Base-by-base conservation (phyloP, 2,329 filamentous ascomycete genomes). In the Amylocarpus encephaloides region DNA sequence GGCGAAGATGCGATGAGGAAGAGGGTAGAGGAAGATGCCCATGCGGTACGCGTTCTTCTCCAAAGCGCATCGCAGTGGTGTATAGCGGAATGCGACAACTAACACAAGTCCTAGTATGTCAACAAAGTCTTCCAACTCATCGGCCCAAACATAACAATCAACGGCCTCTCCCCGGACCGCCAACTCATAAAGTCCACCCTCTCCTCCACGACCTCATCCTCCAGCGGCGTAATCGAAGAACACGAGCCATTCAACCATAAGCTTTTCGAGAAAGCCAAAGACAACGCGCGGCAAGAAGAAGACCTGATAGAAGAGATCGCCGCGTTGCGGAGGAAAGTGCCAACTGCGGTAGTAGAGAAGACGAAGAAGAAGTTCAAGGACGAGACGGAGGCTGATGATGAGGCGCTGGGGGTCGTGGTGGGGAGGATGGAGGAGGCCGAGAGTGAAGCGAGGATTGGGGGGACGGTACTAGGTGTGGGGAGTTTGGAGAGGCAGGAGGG, bases 241-340 rank as follows among this genome's bases (percentile, higher is more conserved):
- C 80, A 79, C 70, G 79, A 82, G 59, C 75, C 80, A 30, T 83
- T 83, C 61, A 78, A 84, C 69, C 67, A 70, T 3, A 76, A 77
- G 63, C 75, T 78, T 59, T 79, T 80, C 61, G 71, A 74, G 53
- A 75, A 73, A 58, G 77, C 83, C 57, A 78, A 80, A 62, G 75
- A 78, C 34, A 73, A 83, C n/a, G 73, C 78, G 53, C 71, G 76
- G 52, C 73, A 82, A 51, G 81, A 85, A 58, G 80, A 84, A 62
- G 79, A 79, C 60, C 72, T 85, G 2, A 75, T 83, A 40, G 77
- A 80, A 57, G 78, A 83, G 59, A 81, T 85, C 59, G 80, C 81
- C 6, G 68, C 70, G 30, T 35, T 66, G 34, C 53, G 63, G 39
- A 57, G 55, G 49, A 61, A 51, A 33, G 53, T 58, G 15, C 59